A percentile compares a stretch with the other conserved stretches of the same genome.
Conservation (phyloP, 1,284 basidiomycete genomes). For the Leccinum subfulvum region DNA sequence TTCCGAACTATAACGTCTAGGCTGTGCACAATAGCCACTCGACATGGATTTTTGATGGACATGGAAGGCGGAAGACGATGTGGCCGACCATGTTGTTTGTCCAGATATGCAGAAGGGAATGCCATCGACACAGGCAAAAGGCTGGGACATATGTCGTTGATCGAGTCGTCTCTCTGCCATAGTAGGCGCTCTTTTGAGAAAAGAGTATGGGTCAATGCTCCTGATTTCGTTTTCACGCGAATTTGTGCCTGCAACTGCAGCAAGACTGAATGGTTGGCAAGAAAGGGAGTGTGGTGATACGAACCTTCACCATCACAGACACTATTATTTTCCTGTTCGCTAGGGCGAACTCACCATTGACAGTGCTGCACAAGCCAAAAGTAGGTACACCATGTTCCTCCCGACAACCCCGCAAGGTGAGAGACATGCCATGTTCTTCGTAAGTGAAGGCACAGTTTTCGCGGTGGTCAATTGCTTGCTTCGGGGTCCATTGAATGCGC, state of each 20-base stretch:
- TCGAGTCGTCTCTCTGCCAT: constrained; percentile 39
- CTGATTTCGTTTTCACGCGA: constrained; percentile 41
- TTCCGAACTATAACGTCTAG: constrained; percentile 45
- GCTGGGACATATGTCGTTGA: constrained; percentile 38
- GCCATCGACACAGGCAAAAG: constrained; percentile 47
- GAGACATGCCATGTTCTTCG: constrained; percentile 31
- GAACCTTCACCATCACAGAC: constrained; percentile 46
- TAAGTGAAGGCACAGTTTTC: constrained; percentile 33
- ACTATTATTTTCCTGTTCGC: constrained; percentile 39
- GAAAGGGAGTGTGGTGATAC: constrained; percentile 14
- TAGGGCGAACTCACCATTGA: constrained; percentile 41
- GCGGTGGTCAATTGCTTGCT: constrained; percentile 7
- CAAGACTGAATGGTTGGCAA: constrained; percentile 5
- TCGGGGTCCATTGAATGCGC: constrained; percentile 34
- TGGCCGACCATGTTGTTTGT: constrained; percentile 26
- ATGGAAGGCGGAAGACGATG: constrained; percentile 54
- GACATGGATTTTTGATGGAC: constrained; percentile 32
- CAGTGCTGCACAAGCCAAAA: constrained; percentile 33
- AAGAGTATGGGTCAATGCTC: constrained; percentile 36
- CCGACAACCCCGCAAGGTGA: constrained; percentile 30
- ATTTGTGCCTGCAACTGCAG: constrained; percentile 54
- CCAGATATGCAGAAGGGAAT: constrained; percentile 47
- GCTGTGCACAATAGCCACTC: constrained; percentile 42
- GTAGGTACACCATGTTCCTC: constrained; percentile 33
- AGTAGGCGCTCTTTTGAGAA: constrained; percentile 36